Base-by-base conservation (phyloP, 2,329 filamentous ascomycete species). In the Colletotrichum echinochloae region DNA sequence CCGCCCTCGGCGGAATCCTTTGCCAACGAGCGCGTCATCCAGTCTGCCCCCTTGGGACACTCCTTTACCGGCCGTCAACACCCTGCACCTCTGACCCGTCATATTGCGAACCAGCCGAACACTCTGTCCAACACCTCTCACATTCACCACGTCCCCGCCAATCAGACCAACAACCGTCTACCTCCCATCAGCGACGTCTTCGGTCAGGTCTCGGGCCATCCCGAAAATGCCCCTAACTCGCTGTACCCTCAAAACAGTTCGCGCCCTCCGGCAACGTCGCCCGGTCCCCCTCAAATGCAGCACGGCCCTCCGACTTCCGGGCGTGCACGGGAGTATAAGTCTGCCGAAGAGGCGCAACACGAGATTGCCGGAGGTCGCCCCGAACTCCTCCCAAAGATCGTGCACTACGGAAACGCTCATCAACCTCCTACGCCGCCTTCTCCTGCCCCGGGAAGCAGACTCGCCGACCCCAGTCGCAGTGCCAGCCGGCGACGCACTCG, bases 151-250 rank as follows among this genome's bases (percentile, higher is more conserved):
- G 87, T 95, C 4, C 94, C 94, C 14, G 94, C 94, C 28, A 92
- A 89, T 67, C 95, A 98, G 81, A 98, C 94, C 2, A 91, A 89
- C 80, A 98, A 98, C 81, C 92, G 95, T 41, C 87, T 99, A 57
- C 96, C 96, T 2, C 95, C 96, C 2, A 96, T 99, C 68, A 92
- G 94, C 46, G 96, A 98, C 78, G 96, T 99, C 18, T 98, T 99
- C 77, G 94, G 93, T 23, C 93, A 97, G 77, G 85, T 97, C 74
- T 85, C 89, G 75, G 81, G 89, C 74, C 85, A 91, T 82, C 83
- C 88, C 77, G 82, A 94, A 12, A 87, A 82, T 49, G 81, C 81
- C 57, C 80, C 82, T 20, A 82, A 83, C 71, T 79, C 82, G 79
- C 72, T 91, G 79, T 81, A 90, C 85, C 83, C 92, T 81, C 74